These are phyloP conservation scores for Schizophyllum amplum DNA, from an alignment of 1,284 basidiomycete genomes.

Conservation along the genomic window DNA sequence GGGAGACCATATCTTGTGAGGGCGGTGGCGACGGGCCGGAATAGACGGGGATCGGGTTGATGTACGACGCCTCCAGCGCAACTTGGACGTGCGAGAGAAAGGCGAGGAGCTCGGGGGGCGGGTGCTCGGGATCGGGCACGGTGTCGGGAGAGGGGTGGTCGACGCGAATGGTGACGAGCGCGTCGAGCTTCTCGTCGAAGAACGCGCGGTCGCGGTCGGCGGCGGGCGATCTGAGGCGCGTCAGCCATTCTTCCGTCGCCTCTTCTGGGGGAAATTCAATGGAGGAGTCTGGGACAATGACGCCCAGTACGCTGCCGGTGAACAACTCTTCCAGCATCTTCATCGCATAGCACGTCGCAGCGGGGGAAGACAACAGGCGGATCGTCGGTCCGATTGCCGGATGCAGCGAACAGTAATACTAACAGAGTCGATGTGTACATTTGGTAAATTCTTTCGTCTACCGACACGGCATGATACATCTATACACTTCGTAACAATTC, in stretches of 20 bases:
- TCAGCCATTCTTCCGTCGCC: slow-evolving; percentile 48
- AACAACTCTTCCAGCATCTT: slow-evolving; percentile 53
- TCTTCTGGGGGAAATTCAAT: slow-evolving; percentile 47
- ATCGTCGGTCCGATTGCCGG: too few species aligned
- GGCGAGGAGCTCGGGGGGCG: slow-evolving; percentile 49
- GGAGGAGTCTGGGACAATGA: slow-evolving; percentile 59
- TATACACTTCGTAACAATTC: background rate
- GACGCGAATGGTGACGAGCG: slow-evolving; percentile 51
- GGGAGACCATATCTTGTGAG: slow-evolving; percentile 19
- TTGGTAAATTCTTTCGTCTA: too few species aligned
- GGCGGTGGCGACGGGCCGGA: slow-evolving; percentile 16
- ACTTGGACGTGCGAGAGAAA: slow-evolving; percentile 70
- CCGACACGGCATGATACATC: slow-evolving; percentile 13
- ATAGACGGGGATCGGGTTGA: slow-evolving; percentile 37
- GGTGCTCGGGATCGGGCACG: slow-evolving; percentile 29
- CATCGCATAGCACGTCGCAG: too few species aligned
- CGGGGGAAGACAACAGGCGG: slow-evolving; percentile 5
- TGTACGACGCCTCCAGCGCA: slow-evolving; percentile 75
- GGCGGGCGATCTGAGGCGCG: slow-evolving; percentile 25
- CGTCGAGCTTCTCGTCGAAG: slow-evolving; percentile 73
- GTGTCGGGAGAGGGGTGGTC: slow-evolving; percentile 28
- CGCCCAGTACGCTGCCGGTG: slow-evolving; percentile 49
- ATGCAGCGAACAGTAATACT: too few species aligned
- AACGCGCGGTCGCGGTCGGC: slow-evolving; percentile 55
- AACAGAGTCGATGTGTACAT: too few species aligned